These are phyloP conservation scores for Bretschneidera sinensis DNA, from an alignment of 345 rosid genomes.

Conservation along the genomic window DNA sequence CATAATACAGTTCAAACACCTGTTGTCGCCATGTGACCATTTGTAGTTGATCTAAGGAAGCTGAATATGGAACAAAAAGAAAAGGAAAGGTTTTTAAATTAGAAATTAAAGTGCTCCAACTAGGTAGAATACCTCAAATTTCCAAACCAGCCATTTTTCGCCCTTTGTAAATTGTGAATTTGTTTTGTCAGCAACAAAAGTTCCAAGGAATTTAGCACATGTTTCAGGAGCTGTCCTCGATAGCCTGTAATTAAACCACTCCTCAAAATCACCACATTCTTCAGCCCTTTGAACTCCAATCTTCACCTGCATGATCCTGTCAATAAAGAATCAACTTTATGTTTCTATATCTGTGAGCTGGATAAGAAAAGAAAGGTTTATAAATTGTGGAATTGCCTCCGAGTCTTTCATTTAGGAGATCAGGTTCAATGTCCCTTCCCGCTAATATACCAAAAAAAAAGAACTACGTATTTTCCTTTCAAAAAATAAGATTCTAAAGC, in stretches of 20 bases:
- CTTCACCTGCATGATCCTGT: conserved; percentile 52
- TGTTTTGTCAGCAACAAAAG: conserved; percentile 75
- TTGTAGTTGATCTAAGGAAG: not conserved
- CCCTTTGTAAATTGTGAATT: conserved; percentile 58
- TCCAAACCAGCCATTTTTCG: conserved; percentile 99
- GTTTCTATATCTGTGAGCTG: not conserved
- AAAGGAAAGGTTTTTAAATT: conserved; percentile 3
- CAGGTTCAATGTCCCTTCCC: too few relatives aligned
- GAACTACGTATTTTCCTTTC: too few relatives aligned
- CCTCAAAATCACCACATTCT: conserved; percentile 87
- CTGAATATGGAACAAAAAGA: not conserved
- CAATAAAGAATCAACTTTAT: not conserved
- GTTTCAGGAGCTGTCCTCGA: conserved; percentile 98
- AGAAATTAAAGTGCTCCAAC: conserved; percentile 6
- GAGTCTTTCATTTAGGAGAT: too few relatives aligned
- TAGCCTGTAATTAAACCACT: conserved; percentile 96
- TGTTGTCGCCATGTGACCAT: too few relatives aligned
- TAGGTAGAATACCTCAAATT: conserved; percentile 61
- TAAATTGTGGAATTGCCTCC: too few relatives aligned
- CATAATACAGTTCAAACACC: too few relatives aligned
- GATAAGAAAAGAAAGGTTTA: too few relatives aligned
- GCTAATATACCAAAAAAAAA: too few relatives aligned
- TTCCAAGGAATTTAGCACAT: conserved; percentile 89
- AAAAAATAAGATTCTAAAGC: too few relatives aligned
- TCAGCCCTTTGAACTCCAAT: conserved; percentile 76